Evolutionary conservation across 441 rosid species (phyloP), one percentile per base, ranked within the genome.

Genomic region (Monsonia emarginata): DNA sequence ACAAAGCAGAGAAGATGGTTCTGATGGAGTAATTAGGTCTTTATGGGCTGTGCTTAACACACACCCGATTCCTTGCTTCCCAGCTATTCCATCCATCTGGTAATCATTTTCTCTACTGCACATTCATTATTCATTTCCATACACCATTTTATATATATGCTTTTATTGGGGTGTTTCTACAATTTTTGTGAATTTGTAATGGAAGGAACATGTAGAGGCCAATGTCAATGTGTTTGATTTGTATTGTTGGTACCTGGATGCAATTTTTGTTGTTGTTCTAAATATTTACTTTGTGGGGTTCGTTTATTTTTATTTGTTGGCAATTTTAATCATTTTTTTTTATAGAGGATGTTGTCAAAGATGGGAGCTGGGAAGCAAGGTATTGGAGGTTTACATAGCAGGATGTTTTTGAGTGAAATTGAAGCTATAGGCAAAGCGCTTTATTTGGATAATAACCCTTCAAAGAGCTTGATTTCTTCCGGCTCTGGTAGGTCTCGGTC

Each of bases 361-460:
- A 76, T 69, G 66, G 82, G 77, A 75, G 79, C 79, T 73, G 69
- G 82, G 76, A 85, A 82, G 82, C 80, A 74, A 70, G 58, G 56
- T 60, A 84, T 80, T 61, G 82, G 80, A 72, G 83, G 78, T 66
- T 75, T 90, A 5, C 80, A 84, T 66, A 73, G 75, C 63, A 76
- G 67, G 26, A 84, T 80, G 78, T 76, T 90, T 75, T 70, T 87
- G 65, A 80, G 74, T 32, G 98, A 93, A 42, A 88, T 93, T 1
- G 91, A 88, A 81, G 82, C 87, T n/a, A 85, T 90, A 63, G 82
- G 89, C 62, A 89, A 83, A 76, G 97, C 96, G 54, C 82, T 93
- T 31, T 86, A 88, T 69, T 65, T 75, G 40, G 92, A 86, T 54
- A 90, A 78, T 57, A 81, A 40, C 66, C 79, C 64, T 65, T 10